Evolutionary conservation across 352 stramenopile species (phyloP), one percentile per base, ranked within the genome.

Genomic region (Phytophthora aleatoria): DNA sequence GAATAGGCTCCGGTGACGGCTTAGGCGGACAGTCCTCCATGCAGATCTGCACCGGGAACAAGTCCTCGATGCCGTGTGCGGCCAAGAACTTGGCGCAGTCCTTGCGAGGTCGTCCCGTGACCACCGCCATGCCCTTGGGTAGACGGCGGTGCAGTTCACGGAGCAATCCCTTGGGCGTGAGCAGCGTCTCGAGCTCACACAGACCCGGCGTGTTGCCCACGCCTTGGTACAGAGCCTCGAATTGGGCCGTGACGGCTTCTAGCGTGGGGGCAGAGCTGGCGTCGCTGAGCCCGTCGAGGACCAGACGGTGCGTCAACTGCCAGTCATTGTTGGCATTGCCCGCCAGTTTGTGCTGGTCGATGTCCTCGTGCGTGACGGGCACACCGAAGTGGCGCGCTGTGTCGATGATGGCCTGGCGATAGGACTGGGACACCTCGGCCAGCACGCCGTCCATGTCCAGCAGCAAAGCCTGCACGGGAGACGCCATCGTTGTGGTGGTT

Each of bases 251-350:
- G 10, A 99, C 94, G 30, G 95, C 58, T 31, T 98, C 92, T 4
- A 99, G 75, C n/a, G 87, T 89, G 10, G 81, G 79, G 16, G 68
- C 55, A 1, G 47, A 7, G 2, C 24, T 67, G 2, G 57, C 30
- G 7, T 35, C n/a, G n/a, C 27, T 26, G 3, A 63, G 44, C 11
- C 79, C 79, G 20, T 55, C 65, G 20, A 64, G 51, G 51, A 99
- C 95, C 5, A 98, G 73, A 36, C 95, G 89, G 51, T 96, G 83
- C 38, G 92, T 98, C 44, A 99, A 77, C 61, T 98, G 89, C 97
- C 97, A 99, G 83, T 99, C 97, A 74, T 99, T 98, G 82, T 99
- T 99, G 60, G 94, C 94, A 51, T 98, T 95, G 63, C 97, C 97
- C 45, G 86, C 83, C 39, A 97, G 77, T 79, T 99, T 99, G 56